Percentiles rank a stretch among this genome's conserved stretches.
Conservation (phyloP, 2,329 filamentous ascomycete genomes). For the Colletotrichum graminicola region DNA sequence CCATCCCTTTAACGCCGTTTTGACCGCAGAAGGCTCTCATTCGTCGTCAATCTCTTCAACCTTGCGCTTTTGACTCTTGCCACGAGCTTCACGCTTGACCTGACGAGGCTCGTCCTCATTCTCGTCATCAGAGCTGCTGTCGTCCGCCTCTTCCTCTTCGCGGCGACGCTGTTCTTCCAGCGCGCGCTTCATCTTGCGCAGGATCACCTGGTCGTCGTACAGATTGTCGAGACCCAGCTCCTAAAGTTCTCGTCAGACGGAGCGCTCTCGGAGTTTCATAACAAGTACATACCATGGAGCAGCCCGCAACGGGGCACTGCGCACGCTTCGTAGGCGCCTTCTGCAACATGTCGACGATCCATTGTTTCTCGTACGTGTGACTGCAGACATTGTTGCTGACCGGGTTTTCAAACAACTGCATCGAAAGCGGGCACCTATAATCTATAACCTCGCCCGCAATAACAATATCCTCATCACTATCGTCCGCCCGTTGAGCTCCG, state of each 20-base stretch:
- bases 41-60: slow-evolving; percentile 40
- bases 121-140: slow-evolving; percentile 42
- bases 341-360: slow-evolving; percentile 70
- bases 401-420: slow-evolving; percentile 74
- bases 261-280: neutral
- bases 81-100: slow-evolving; percentile 30
- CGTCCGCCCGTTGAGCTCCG: slow-evolving; percentile 56
- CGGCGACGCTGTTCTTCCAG: slow-evolving; percentile 55
- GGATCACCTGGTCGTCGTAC: slow-evolving; percentile 66
- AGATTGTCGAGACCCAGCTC: slow-evolving; percentile 66
- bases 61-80: slow-evolving; percentile 16
- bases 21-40: neutral
- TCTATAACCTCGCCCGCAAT: slow-evolving; percentile 73
- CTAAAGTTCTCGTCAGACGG: slow-evolving; percentile 49
- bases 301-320: slow-evolving; percentile 75
- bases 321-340: slow-evolving; percentile 51
- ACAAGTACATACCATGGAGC: slow-evolving; percentile 62
- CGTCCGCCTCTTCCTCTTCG: slow-evolving; percentile 59
- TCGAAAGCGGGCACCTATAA: slow-evolving; percentile 77
- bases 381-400: slow-evolving; percentile 76
- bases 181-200: slow-evolving; percentile 69
- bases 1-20: slow-evolving; percentile 1
- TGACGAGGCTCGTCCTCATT: neutral
- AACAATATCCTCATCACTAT: slow-evolving; percentile 76
- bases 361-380: slow-evolving; percentile 77